Conservation (phyloP, 768 basidiomycete species). For the Hygrocybe coccinea region DNA sequence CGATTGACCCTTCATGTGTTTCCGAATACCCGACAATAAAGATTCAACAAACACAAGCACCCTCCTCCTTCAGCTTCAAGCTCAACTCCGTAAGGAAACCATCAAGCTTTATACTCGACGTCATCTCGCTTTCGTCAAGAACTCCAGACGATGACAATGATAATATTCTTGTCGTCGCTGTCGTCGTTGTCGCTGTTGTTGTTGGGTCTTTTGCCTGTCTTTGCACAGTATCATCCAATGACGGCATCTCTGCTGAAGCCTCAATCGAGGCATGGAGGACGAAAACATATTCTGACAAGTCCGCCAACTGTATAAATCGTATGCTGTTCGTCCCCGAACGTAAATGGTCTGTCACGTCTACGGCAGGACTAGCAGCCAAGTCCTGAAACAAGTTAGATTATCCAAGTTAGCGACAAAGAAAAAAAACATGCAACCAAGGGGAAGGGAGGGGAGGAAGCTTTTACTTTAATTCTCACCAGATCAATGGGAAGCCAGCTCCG, state of each 20-base stretch:
- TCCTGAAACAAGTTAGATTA: no score
- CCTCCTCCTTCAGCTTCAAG: neutral
- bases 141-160: neutral
- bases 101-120: neutral
- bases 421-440: no score
- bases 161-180: no score
- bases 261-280: slow-evolving; percentile 10
- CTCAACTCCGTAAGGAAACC: neutral
- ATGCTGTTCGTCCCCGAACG: slow-evolving; percentile 9
- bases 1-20: no score
- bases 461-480: slow-evolving; percentile 7
- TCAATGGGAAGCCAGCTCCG: slow-evolving; percentile 6
- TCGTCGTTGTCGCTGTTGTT: no score
- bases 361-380: neutral
- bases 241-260: neutral
- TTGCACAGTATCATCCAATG: no score
- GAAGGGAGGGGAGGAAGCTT: no score
- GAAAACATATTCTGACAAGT: slow-evolving; percentile 10
- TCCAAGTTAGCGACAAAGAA: neutral
- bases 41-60: no score
- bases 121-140: neutral
- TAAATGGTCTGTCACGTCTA: slow-evolving; percentile 11
- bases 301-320: slow-evolving; percentile 9
- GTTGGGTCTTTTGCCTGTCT: neutral
- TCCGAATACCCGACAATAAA: no score